These are phyloP conservation scores for Coprinellus aureogranulatus DNA, from an alignment of 768 basidiomycete genomes.

Conservation along the genomic window DNA sequence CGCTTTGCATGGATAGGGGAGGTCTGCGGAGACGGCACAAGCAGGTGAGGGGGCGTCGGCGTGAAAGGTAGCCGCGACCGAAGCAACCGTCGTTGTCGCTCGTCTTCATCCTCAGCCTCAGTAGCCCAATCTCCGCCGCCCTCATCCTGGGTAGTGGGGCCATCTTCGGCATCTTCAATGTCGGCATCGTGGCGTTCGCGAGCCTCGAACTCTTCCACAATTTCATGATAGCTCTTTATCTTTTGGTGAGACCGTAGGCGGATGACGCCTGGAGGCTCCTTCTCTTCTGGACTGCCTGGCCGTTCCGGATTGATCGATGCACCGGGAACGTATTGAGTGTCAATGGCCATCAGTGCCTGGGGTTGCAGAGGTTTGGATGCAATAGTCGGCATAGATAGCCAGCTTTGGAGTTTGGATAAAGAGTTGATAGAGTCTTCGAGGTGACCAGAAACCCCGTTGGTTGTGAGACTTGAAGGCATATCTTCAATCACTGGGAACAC, in stretches of 20 bases:
- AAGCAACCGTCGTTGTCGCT: constrained; percentile 14
- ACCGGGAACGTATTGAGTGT: constrained; percentile 27
- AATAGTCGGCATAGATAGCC: constrained; percentile 57
- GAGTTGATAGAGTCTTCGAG: constrained; percentile 45
- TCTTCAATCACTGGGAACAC: constrained; percentile 69
- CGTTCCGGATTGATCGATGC: constrained; percentile 12
- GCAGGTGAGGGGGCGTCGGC: constrained; percentile 15
- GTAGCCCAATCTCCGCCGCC: constrained; percentile 11
- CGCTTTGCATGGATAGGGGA: constrained; percentile 28
- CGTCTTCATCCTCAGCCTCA: constrained; percentile 13
- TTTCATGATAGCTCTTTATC: constrained; percentile 64
- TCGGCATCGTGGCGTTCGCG: constrained; percentile 13
- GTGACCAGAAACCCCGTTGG: background rate
- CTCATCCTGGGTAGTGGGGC: background rate
- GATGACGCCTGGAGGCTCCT: constrained; percentile 22
- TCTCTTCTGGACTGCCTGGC: constrained; percentile 16
- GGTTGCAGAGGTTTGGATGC: constrained; percentile 29
- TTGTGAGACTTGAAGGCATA: background rate
- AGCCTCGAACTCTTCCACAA: constrained; percentile 58
- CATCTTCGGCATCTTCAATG: background rate
- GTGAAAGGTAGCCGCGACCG: constrained; percentile 11
- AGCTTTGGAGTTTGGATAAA: constrained; percentile 49
- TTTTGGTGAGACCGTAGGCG: constrained; percentile 40
- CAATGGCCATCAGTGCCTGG: constrained; percentile 50
- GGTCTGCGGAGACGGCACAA: constrained; percentile 7